These are phyloP conservation scores for Trichoderma gamsii DNA, from an alignment of 495 filamentous ascomycete genomes.

Conservation along the genomic window DNA sequence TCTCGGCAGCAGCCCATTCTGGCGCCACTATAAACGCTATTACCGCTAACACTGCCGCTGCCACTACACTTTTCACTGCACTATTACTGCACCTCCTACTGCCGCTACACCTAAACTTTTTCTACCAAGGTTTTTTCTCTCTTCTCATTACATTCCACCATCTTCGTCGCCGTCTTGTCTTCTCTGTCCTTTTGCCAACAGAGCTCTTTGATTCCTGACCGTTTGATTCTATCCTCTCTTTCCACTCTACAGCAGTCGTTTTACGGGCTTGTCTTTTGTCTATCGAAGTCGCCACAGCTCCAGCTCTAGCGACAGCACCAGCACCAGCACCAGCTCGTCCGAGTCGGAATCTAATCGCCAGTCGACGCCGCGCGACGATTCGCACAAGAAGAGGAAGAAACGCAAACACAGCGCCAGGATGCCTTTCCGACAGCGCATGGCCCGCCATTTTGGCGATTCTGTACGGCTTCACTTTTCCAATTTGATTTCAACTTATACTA, in stretches of 20 bases:
- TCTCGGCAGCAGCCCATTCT: not conserved
- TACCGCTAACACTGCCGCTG: no score
- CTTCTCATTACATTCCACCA: conserved; percentile 15
- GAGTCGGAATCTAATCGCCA: not conserved
- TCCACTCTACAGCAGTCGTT: not conserved
- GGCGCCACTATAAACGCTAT: not conserved
- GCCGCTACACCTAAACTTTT: not conserved
- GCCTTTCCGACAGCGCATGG: conserved; percentile 31
- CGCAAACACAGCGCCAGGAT: conserved; percentile 20
- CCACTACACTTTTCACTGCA: not conserved
- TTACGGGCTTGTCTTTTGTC: conserved; percentile 7
- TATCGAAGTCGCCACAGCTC: not conserved
- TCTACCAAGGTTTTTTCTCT: conserved; percentile 17
- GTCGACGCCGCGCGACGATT: conserved; percentile 3
- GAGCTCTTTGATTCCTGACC: not conserved
- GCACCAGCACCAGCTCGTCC: conserved; percentile 14
- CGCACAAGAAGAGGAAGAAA: not conserved
- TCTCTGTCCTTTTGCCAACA: not conserved
- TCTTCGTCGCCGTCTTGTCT: not conserved
- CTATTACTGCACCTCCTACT: not conserved
- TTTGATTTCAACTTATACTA: not conserved
- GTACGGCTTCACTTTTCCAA: conserved; percentile 21
- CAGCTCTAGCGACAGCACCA: conserved; percentile 7
- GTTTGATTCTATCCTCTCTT: not conserved
- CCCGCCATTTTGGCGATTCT: conserved; percentile 31